Evolutionary conservation across 1,284 basidiomycete species (phyloP).

Genomic region (Farysia itapuensis): DNA sequence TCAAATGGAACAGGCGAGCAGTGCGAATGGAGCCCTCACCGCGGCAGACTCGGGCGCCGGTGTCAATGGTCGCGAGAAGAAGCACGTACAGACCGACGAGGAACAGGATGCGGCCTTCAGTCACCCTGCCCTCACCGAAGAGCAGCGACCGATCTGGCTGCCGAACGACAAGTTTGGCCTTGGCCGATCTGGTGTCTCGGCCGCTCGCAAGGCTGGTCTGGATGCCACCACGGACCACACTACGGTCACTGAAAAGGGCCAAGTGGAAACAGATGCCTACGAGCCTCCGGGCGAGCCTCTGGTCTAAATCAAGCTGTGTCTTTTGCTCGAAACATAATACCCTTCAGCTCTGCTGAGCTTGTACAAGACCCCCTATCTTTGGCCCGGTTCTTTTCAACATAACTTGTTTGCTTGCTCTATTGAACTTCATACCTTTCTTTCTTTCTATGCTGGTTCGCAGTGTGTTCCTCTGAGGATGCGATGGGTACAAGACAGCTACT

Average conservation of each 20-base stretch:
- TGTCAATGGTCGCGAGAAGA: conserved; percentile 2
- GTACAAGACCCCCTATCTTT: too few species aligned
- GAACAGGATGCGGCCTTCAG: conserved; percentile 44
- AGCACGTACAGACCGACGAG: conserved; percentile 2
- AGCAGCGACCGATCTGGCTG: conserved; percentile 55
- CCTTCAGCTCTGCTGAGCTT: too few species aligned
- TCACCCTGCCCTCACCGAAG: conserved; percentile 49
- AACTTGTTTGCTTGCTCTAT: too few species aligned
- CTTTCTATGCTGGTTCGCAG: too few species aligned
- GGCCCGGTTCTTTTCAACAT: too few species aligned
- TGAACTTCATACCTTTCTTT: too few species aligned
- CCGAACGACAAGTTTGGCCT: conserved; percentile 57
- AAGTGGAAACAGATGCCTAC: conserved; percentile 46
- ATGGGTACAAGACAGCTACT: too few species aligned
- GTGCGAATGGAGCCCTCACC: not conserved
- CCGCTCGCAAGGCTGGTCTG: conserved; percentile 50
- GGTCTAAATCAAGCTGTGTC: too few species aligned
- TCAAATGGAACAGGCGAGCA: not conserved
- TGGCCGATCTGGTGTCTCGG: conserved; percentile 43
- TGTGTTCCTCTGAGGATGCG: too few species aligned
- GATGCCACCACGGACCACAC: conserved; percentile 49
- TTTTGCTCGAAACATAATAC: too few species aligned
- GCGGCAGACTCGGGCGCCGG: conserved; percentile 13
- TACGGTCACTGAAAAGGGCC: conserved; percentile 52
- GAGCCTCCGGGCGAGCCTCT: conserved; percentile 53